Evolutionary conservation across 768 basidiomycete species (phyloP).

Genomic region (Trametes cingulata): DNA sequence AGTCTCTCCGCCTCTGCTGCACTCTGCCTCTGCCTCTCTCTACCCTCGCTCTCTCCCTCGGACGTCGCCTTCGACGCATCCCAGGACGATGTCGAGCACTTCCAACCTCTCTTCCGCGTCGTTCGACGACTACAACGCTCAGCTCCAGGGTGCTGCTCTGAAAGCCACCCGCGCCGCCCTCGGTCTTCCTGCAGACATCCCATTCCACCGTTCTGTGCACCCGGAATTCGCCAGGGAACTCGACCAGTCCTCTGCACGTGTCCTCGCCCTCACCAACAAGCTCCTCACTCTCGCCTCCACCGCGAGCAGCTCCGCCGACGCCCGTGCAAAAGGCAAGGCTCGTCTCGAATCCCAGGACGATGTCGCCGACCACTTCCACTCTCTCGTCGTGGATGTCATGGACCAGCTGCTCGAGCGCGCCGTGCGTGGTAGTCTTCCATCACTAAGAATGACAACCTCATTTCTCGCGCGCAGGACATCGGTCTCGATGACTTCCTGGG

Average conservation of each 20-base stretch:
- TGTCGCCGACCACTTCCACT: slow-evolving; percentile 79
- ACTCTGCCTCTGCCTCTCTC: too few species aligned
- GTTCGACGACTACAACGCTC: slow-evolving; percentile 57
- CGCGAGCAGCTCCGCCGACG: slow-evolving; percentile 35
- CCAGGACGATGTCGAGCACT: slow-evolving; percentile 1
- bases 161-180: slow-evolving; percentile 63
- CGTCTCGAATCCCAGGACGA: slow-evolving; percentile 72
- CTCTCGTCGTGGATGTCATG: slow-evolving; percentile 77
- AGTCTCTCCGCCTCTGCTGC: too few species aligned
- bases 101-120: slow-evolving; percentile 25
- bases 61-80: neutral
- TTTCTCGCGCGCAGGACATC: slow-evolving; percentile 59
- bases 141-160: slow-evolving; percentile 62
- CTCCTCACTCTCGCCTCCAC: slow-evolving; percentile 56
- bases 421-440: slow-evolving; percentile 38
- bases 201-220: slow-evolving; percentile 90
- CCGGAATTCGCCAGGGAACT: slow-evolving; percentile 64
- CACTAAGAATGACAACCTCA: neutral
- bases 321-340: slow-evolving; percentile 53
- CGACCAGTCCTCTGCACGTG: slow-evolving; percentile 65
- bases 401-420: slow-evolving; percentile 85
- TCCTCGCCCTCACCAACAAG: slow-evolving; percentile 66
- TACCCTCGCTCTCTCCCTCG: neutral
- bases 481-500: slow-evolving; percentile 80
- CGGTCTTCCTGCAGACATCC: slow-evolving; percentile 69